phyloP scores from a whole-genome alignment of 116 monocot species.

The Trichopus zeylanicus region DNA sequence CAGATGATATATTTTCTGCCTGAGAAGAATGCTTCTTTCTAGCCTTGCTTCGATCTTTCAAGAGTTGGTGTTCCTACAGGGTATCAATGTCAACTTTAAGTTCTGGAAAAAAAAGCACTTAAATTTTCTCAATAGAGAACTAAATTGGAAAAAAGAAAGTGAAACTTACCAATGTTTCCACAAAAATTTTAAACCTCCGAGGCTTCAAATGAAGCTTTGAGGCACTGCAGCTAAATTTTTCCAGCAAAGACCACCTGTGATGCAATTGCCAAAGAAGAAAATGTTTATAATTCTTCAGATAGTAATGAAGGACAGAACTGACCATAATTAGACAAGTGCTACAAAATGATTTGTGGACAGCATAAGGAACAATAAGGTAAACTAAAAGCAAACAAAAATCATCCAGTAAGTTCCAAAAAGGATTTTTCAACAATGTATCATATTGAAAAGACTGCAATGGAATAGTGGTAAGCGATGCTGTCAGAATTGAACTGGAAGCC shows the following conservation, averaged over 20 bases:
- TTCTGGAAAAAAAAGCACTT: background rate
- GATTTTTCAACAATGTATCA: no score
- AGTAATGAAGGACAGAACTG: no score
- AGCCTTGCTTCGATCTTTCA: slow-evolving; percentile 80
- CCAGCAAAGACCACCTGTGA: slow-evolving; percentile 94
- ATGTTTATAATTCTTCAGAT: background rate
- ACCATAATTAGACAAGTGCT: no score
- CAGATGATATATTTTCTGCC: slow-evolving; percentile 45
- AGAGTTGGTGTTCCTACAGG: slow-evolving; percentile 76
- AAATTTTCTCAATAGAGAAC: background rate
- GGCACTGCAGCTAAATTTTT: slow-evolving; percentile 91
- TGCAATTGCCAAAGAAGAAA: slow-evolving; percentile 1
- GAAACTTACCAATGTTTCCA: slow-evolving; percentile 80
- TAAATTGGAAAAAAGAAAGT: background rate
- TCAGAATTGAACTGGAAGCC: no score
- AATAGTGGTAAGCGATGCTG: no score
- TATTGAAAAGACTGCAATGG: no score
- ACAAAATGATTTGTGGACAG: no score
- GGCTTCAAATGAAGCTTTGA: slow-evolving; percentile 95
- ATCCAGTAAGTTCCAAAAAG: no score
- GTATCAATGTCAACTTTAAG: slow-evolving; percentile 1
- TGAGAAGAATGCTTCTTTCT: slow-evolving; percentile 61
- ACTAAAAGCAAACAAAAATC: no score
- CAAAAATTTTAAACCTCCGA: slow-evolving; percentile 86
- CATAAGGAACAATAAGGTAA: no score